Percentiles rank a stretch among this genome's conserved stretches.
Evolutionary conservation across 2,329 filamentous ascomycete genomes (phyloP).

Genomic region (Penicillium sp.): DNA sequence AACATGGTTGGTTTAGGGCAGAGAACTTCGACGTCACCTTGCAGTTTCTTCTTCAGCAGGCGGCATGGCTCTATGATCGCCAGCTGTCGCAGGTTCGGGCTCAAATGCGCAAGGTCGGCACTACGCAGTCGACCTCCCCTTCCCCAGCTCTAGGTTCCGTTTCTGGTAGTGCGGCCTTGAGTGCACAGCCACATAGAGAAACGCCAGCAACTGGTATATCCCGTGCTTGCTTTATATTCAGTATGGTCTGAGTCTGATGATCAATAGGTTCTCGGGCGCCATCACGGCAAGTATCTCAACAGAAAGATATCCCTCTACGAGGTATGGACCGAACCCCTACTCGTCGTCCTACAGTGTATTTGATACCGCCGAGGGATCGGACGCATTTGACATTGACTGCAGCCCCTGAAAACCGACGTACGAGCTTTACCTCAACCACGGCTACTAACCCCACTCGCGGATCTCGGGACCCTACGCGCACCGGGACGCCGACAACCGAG

Average conservation of each 20-base stretch:
- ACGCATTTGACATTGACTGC: constrained; percentile 3
- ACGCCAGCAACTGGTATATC: constrained; percentile 32
- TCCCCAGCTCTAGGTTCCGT: constrained; percentile 45
- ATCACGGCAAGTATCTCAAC: constrained; percentile 38
- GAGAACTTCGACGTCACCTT: constrained; percentile 78
- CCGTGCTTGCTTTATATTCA: neutral
- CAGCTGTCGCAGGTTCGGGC: constrained; percentile 86
- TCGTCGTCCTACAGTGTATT: neutral
- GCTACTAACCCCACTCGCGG: constrained; percentile 30
- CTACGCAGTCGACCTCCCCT: constrained; percentile 40
- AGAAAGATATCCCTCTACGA: constrained; percentile 33
- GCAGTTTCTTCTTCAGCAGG: constrained; percentile 86
- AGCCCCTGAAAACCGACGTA: constrained; percentile 24
- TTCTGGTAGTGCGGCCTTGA: constrained; percentile 41
- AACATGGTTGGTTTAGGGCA: constrained; percentile 51
- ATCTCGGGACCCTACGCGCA: constrained; percentile 25
- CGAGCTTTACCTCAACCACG: constrained; percentile 30
- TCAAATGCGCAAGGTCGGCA: constrained; percentile 70
- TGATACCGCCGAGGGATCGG: neutral
- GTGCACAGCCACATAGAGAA: constrained; percentile 35
- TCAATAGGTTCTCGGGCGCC: constrained; percentile 39
- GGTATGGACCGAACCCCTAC: constrained; percentile 17
- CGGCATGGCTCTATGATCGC: constrained; percentile 87
- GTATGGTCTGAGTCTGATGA: neutral
- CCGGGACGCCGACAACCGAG: constrained; percentile 23